A percentile compares a stretch with the other conserved stretches of the same genome.
phyloP scores from a whole-genome alignment of 2,329 filamentous ascomycete species.

The Helminthosporium solani region DNA sequence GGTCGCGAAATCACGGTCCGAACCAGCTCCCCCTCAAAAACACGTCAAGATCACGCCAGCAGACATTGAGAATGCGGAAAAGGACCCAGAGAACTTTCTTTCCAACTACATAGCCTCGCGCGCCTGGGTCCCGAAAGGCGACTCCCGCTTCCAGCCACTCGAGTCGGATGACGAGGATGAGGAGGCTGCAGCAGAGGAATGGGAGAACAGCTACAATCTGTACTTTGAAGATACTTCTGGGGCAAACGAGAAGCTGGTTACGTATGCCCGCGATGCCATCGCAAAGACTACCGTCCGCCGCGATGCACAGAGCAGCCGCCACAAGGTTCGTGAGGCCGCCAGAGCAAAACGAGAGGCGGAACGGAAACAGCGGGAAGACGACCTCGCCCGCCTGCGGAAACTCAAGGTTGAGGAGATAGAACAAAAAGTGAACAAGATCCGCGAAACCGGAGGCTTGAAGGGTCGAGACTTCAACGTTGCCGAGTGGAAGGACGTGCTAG shows the following conservation, averaged over 20 bases:
- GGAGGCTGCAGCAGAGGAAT: slow-evolving; percentile 74
- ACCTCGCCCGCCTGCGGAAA: slow-evolving; percentile 79
- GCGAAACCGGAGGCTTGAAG: slow-evolving; percentile 78
- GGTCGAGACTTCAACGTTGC: slow-evolving; percentile 69
- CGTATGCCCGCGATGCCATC: slow-evolving; percentile 84
- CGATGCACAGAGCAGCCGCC: slow-evolving; percentile 74
- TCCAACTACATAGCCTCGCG: slow-evolving; percentile 92
- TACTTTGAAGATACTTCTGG: slow-evolving; percentile 90
- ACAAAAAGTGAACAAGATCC: slow-evolving; percentile 82
- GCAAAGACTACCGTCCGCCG: slow-evolving; percentile 81
- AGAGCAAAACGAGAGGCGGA: slow-evolving; percentile 75
- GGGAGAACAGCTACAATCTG: slow-evolving; percentile 92
- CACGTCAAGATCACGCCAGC: slow-evolving; percentile 47
- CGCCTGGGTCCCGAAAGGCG: slow-evolving; percentile 76
- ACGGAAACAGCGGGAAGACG: slow-evolving; percentile 72
- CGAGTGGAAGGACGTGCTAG: slow-evolving; percentile 81
- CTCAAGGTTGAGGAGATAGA: slow-evolving; percentile 90
- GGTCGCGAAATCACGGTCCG: slow-evolving; percentile 62
- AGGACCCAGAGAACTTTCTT: slow-evolving; percentile 88
- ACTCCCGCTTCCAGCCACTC: slow-evolving; percentile 72
- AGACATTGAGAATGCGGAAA: slow-evolving; percentile 73
- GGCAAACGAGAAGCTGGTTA: slow-evolving; percentile 82
- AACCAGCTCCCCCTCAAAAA: slow-evolving; percentile 35
- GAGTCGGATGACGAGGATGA: slow-evolving; percentile 88
- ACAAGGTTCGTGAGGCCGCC: slow-evolving; percentile 77